Base-by-base conservation (phyloP, 345 rosid species). In the Pseudoturritis turrita region DNA sequence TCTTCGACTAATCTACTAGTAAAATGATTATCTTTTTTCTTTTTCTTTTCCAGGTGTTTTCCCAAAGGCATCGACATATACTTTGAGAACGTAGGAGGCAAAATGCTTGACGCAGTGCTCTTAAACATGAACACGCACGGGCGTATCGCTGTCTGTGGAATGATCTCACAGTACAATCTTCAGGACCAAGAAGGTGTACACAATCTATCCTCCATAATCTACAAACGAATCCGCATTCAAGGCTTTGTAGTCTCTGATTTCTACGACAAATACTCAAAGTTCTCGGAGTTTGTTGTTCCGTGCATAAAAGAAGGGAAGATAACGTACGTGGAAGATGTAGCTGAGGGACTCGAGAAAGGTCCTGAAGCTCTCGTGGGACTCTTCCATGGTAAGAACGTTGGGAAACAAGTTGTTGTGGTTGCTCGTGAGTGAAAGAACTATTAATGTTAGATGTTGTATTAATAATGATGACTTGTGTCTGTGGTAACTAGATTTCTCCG, bases 161-260 rank as follows among this genome's bases (percentile, higher is more conserved):
- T 86, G 88, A 84, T 86, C 68, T 86, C 89, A 3, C 87, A 86
- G 21, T 83, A 83, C 73, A 80, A 80, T 41, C 84, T 83, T 5
- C 71, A 74, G 8, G 54, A 72, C 31, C 78, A 83, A 0, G 84
- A 86, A 54, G 80, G 84, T 13, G 71, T 72, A 14, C 52, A 62
- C 74, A 81, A 78, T 21, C 67, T 76, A 65, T 19, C 68, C 26
- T 7, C 0, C 58, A 44, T 78, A 36, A 52, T 81, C 15, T 62
- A 39, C 62, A 78, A 75, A 51, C 49, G 82, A 14, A 63, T 81
- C 61, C 78, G 80, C 14, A 78, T 81, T 44, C 70, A 81, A 68
- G 82, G 82, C 28, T 78, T 81, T 18, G 22, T 2, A 6, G 88
- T 71, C 1, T 36, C 58, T 22, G 93, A 89, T 82, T 81, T 60